Evolutionary conservation across 192 early-diverging fungal genomes (phyloP).

Genomic region (Endogone sp.): DNA sequence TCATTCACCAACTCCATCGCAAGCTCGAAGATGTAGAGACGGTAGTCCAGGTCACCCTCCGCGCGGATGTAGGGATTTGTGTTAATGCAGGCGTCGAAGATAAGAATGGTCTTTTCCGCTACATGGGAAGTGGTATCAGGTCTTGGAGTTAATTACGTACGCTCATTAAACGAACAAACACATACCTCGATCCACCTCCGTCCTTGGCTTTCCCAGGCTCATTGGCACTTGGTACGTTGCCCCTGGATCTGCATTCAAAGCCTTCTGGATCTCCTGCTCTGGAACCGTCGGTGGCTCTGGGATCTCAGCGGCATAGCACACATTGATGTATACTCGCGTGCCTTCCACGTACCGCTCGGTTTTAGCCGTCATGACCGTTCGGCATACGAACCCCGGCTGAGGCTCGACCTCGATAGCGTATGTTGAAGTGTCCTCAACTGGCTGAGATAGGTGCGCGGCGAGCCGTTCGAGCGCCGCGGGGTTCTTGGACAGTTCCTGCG

Average conservation of each 20-base stretch:
- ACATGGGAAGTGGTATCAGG: background rate
- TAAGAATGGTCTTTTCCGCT: constrained; percentile 45
- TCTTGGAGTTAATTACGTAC: background rate
- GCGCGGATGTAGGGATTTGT: constrained; percentile 48
- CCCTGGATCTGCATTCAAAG: constrained; percentile 55
- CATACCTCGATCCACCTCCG: constrained; percentile 53
- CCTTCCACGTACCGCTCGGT: constrained; percentile 1
- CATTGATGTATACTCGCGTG: constrained; percentile 57
- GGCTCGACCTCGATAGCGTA: background rate
- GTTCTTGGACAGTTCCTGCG: background rate
- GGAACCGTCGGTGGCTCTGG: constrained; percentile 51
- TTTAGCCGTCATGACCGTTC: background rate
- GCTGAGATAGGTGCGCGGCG: background rate
- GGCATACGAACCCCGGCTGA: background rate
- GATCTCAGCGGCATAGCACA: constrained; percentile 53
- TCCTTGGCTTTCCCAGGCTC: constrained; percentile 43
- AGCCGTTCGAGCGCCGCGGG: background rate
- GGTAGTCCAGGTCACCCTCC: constrained; percentile 54
- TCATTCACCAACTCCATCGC: constrained; percentile 67
- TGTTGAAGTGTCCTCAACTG: background rate
- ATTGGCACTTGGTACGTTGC: constrained; percentile 62
- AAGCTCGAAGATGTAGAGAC: constrained; percentile 64
- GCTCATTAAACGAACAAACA: background rate
- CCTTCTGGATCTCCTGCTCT: constrained; percentile 61
- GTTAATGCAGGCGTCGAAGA: constrained; percentile 69